Base-by-base conservation (phyloP, 257 asterid species). In the Vinca minor region DNA sequence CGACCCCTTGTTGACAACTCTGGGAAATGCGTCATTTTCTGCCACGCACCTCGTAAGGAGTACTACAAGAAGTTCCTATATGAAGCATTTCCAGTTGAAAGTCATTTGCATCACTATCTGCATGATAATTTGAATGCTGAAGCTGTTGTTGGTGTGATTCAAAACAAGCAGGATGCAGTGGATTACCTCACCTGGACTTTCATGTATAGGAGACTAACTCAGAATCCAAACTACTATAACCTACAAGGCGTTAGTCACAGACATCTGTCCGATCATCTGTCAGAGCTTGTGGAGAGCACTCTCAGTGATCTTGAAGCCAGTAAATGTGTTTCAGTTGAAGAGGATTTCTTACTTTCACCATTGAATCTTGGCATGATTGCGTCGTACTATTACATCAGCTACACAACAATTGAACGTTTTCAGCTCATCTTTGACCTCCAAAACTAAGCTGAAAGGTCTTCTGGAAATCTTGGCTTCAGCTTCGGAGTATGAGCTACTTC, bases 381-480 rank as follows among this genome's bases (percentile, higher is more conserved):
- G 3, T 78, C 83, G 0, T 78, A 78, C 35, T 78, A 78, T 49
- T 78, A 74, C 21, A 78, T 78, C 65, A 78, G 75, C 44, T 78
- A 78, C 71, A 78, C 80, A 17, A 78, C 83, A 23, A 78, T 78
- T 59, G 83, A 78, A 55, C 83, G 83, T 2, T 78, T n/a, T 78
- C 15, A 78, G 83, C 49, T 71, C 77, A 64, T 74, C 79, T 46
- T 68, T 78, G 63, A 78, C 66, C 60, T 49, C 77, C 53, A 74
- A 71, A 65, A 71, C 80, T 8, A 78, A 78, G 68, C 67, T 78
- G 75, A 78, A 78, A 70, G 80, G 83, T 34, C 69, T 74, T 35
- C 64, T 74, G 31, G 83, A 78, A 55, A 78, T 74, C 56, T 67
- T 78, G 73, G 66, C 83, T 8, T 71, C 83, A 29, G 83, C 80